Base-by-base conservation (phyloP, 177 flowering plant genomes). In the Tripterygium wilfordii region DNA sequence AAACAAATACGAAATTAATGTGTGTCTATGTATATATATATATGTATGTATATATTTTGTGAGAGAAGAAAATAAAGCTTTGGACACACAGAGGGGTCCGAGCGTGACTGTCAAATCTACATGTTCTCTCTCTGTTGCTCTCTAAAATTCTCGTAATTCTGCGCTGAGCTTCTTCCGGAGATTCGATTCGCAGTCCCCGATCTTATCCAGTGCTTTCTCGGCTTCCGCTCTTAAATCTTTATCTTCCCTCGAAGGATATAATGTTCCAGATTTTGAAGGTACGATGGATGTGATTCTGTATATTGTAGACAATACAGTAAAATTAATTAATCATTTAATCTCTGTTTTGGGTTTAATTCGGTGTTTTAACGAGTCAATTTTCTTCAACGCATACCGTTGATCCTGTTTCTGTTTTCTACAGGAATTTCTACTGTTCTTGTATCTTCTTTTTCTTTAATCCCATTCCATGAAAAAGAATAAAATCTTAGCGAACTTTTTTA, bases 51-150 rank as follows among this genome's bases (percentile, higher is more conserved):
- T n/a, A n/a, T n/a, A n/a, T n/a, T n/a, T n/a, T n/a, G n/a, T n/a
- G n/a, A n/a, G n/a, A n/a, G n/a, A n/a, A n/a, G n/a, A n/a, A n/a
- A n/a, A n/a, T n/a, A n/a, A n/a, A n/a, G n/a, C n/a, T n/a, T n/a
- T n/a, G n/a, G n/a, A 51, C 57, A 68, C 64, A 65, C 31, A 46
- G 46, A 48, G 44, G 60, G 63, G 63, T 49, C 56, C 63, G 59
- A 72, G 79, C 62, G 68, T 63, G 81, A 78, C 76, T 71, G 74
- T 72, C 83, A 75, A 67, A 75, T 78, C 83, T 70, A 53, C 75
- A 61, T 58, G 65, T 72, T 80, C 82, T 70, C 70, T 66, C 63
- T 56, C 55, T 59, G 35, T n/a, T n/a, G n/a, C n/a, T n/a, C n/a
- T n/a, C n/a, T n/a, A n/a, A 42, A 21, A 1, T 31, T 35, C 41